Conservation (phyloP, 352 stramenopile species). For the Globisporangium nodosum region DNA sequence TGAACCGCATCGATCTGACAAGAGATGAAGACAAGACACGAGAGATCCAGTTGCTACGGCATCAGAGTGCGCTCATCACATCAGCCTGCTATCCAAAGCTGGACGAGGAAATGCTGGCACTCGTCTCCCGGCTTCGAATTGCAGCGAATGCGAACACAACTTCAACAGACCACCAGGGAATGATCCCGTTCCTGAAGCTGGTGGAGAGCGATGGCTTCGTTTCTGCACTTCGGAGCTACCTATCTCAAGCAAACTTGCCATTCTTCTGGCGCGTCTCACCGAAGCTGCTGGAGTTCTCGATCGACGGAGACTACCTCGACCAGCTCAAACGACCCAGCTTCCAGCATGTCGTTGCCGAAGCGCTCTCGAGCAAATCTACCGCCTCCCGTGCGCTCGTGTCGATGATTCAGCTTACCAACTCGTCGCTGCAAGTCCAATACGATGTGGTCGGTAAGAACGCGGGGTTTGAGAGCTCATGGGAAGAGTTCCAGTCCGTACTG, state of each 20-base stretch:
- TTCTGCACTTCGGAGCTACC: constrained; percentile 30
- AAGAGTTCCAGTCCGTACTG: constrained; percentile 55
- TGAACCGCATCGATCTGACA: not conserved
- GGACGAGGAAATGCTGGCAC: constrained; percentile 22
- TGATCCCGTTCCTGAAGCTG: constrained; percentile 36
- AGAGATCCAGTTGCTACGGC: constrained; percentile 20
- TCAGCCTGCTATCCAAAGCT: constrained; percentile 26
- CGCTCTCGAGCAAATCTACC: constrained; percentile 20
- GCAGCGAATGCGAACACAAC: constrained; percentile 6
- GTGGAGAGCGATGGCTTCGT: constrained; percentile 55
- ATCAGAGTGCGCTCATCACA: constrained; percentile 34
- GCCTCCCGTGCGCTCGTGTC: constrained; percentile 31
- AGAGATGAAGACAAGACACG: constrained; percentile 8
- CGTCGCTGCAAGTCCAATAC: constrained; percentile 51
- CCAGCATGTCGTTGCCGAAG: constrained; percentile 48
- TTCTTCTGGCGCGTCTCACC: constrained; percentile 67
- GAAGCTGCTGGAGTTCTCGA: constrained; percentile 46
- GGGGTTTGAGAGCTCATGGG: constrained; percentile 42
- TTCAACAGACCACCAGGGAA: constrained; percentile 19
- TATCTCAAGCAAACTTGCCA: constrained; percentile 33
- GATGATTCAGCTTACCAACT: constrained; percentile 46
- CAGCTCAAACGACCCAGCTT: constrained; percentile 41
- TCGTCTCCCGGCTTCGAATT: constrained; percentile 22
- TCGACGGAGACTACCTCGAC: constrained; percentile 47
- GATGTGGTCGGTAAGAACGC: constrained; percentile 52